These are phyloP conservation scores for Solanum gandarillasii DNA, from an alignment of 257 asterid species.

Conservation along the genomic window DNA sequence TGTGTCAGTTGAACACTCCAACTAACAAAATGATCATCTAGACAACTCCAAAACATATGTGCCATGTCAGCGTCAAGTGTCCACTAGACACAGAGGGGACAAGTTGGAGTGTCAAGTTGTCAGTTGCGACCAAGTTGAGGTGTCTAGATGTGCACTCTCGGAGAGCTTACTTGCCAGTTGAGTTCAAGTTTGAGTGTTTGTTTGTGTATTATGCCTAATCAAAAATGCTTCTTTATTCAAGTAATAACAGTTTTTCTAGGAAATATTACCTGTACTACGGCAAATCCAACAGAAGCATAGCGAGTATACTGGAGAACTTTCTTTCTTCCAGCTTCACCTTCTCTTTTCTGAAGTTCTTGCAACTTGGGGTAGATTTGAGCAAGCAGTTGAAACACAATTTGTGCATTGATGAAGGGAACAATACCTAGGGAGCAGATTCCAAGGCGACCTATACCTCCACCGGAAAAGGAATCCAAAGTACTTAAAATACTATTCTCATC, in stretches of 20 bases:
- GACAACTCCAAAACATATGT: neutral
- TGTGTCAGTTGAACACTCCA: neutral
- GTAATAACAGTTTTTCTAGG: neutral
- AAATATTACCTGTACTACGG: constrained; percentile 73
- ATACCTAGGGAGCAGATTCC: constrained; percentile 96
- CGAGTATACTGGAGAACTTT: constrained; percentile 95
- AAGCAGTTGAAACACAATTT: constrained; percentile 95
- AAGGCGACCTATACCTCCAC: constrained; percentile 98
- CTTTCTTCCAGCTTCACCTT: constrained; percentile 98
- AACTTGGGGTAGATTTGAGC: constrained; percentile 86
- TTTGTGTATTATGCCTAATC: neutral
- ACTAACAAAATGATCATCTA: neutral
- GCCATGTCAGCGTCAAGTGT: neutral
- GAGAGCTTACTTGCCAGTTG: neutral
- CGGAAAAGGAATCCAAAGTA: constrained; percentile 93
- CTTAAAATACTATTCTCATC: constrained; percentile 88
- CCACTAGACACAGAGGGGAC: neutral
- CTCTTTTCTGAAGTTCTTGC: constrained; percentile 92
- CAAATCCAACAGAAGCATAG: constrained; percentile 98
- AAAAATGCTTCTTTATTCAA: neutral
- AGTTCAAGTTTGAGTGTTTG: neutral
- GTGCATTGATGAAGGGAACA: constrained; percentile 96
- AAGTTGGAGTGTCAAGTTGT: neutral
- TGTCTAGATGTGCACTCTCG: neutral
- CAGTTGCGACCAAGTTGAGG: neutral